Conservation (phyloP, 2,329 filamentous ascomycete genomes). For the Dactylellina haptotyla region DNA sequence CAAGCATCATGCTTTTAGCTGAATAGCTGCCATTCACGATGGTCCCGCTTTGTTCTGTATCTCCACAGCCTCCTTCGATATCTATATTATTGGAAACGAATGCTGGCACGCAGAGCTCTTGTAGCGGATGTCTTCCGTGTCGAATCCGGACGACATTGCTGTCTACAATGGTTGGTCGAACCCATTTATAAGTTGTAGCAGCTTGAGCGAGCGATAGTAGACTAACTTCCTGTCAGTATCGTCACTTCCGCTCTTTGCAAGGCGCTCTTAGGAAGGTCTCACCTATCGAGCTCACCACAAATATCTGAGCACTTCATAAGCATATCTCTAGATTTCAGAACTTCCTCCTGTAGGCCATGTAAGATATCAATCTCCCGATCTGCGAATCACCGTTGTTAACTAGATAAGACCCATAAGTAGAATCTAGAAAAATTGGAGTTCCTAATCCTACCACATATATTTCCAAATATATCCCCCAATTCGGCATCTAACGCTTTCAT, state of each 20-base stretch:
- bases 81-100: constrained; percentile 85
- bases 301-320: constrained; percentile 78
- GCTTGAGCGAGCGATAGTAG: constrained; percentile 81
- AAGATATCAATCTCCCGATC: constrained; percentile 91
- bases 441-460: constrained; percentile 79
- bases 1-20: constrained; percentile 74
- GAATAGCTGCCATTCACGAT: background rate
- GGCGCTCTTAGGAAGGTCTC: constrained; percentile 9
- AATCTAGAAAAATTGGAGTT: no score
- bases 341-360: constrained; percentile 75
- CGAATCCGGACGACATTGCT: constrained; percentile 77
- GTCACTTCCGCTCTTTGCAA: no score
- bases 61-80: constrained; percentile 71
- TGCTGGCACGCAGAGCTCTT: constrained; percentile 81
- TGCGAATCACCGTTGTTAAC: constrained; percentile 58
- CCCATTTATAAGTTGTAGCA: constrained; percentile 78
- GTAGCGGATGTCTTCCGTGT: constrained; percentile 76
- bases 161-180: constrained; percentile 74
- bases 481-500: constrained; percentile 83
- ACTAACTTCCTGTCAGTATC: constrained; percentile 63
- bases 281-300: constrained; percentile 84
- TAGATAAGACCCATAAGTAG: background rate
- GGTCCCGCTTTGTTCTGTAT: background rate
- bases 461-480: constrained; percentile 84
- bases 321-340: constrained; percentile 75